Percentiles rank a stretch among this genome's conserved stretches.
These are phyloP conservation scores for Myxozyma nipponensis DNA, from an alignment of 805 yeast species.

Conservation along the genomic window DNA sequence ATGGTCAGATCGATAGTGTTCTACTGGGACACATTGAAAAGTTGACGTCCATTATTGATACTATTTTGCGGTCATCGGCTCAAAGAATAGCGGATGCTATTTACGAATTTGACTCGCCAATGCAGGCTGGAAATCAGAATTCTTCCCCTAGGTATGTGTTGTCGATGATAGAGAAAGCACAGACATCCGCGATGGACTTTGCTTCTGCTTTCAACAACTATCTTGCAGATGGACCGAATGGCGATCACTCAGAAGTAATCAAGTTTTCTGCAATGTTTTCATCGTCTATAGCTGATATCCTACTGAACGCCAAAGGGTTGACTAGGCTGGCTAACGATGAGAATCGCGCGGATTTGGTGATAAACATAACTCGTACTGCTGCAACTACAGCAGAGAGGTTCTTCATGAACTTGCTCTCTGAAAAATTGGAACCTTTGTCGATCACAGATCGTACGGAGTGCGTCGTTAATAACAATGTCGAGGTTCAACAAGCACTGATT, in stretches of 20 bases:
- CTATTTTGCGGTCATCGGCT: constrained; percentile 64
- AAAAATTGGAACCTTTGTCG: constrained; percentile 45
- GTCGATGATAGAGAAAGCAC: constrained; percentile 65
- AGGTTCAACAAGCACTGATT: constrained; percentile 68
- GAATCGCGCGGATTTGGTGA: constrained; percentile 49
- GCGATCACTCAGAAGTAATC: constrained; percentile 57
- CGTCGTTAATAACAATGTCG: constrained; percentile 71
- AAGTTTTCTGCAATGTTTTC: constrained; percentile 62
- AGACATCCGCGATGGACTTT: constrained; percentile 71
- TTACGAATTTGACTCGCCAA: constrained; percentile 69
- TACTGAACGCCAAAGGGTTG: constrained; percentile 68
- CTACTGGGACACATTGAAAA: constrained; percentile 48
- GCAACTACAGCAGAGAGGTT: constrained; percentile 61
- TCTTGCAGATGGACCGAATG: constrained; percentile 71
- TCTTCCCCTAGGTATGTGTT: constrained; percentile 66
- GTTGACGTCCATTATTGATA: constrained; percentile 58
- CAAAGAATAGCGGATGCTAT: constrained; percentile 67
- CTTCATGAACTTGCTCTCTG: constrained; percentile 56
- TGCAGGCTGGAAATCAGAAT: constrained; percentile 77
- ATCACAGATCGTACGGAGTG: constrained; percentile 70
- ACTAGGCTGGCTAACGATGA: constrained; percentile 51
- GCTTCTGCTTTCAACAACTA: constrained; percentile 71
- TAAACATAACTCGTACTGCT: constrained; percentile 49
- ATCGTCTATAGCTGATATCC: constrained; percentile 56
- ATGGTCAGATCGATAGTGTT: constrained; percentile 56